Evolutionary conservation across 2,329 filamentous ascomycete species (phyloP).

Genomic region (Zymoseptoria pseudotritici): DNA sequence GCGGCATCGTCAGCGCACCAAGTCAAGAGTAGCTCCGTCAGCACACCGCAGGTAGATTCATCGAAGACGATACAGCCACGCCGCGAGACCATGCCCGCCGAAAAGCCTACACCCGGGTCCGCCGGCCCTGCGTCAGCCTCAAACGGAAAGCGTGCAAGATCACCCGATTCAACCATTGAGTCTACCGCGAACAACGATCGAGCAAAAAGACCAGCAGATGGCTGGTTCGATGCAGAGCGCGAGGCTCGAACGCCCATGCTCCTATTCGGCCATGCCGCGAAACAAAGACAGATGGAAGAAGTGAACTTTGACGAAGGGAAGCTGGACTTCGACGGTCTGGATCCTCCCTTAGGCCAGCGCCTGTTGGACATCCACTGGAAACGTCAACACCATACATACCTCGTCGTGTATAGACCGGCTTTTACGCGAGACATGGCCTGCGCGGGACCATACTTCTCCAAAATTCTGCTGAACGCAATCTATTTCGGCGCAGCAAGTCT

Average conservation of each 20-base stretch:
- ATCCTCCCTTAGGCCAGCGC: constrained; percentile 46
- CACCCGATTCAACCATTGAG: too few species aligned
- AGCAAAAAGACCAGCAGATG: too few species aligned
- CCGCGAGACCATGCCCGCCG: too few species aligned
- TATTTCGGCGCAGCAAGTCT: constrained; percentile 35
- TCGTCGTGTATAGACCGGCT: constrained; percentile 18
- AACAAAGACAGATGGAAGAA: constrained; percentile 45
- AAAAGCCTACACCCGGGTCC: too few species aligned
- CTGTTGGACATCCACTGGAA: constrained; percentile 41
- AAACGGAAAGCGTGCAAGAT: too few species aligned
- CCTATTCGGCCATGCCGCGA: constrained; percentile 42
- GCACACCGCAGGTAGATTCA: too few species aligned
- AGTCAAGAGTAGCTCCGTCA: too few species aligned
- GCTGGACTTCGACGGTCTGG: constrained; percentile 50
- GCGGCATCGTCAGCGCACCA: too few species aligned
- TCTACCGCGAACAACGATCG: too few species aligned
- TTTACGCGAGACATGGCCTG: constrained; percentile 35
- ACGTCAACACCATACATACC: constrained; percentile 16
- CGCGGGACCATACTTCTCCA: constrained; percentile 50
- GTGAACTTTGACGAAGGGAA: constrained; percentile 41
- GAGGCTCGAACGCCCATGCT: constrained; percentile 39
- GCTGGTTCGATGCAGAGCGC: constrained; percentile 1
- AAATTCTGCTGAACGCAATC: constrained; percentile 50
- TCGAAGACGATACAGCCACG: too few species aligned
- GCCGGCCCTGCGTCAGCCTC: too few species aligned